Percentiles rank a stretch among this genome's conserved stretches.
Conservation (phyloP, 2,329 filamentous ascomycete species). For the Arthroderma sp. region DNA sequence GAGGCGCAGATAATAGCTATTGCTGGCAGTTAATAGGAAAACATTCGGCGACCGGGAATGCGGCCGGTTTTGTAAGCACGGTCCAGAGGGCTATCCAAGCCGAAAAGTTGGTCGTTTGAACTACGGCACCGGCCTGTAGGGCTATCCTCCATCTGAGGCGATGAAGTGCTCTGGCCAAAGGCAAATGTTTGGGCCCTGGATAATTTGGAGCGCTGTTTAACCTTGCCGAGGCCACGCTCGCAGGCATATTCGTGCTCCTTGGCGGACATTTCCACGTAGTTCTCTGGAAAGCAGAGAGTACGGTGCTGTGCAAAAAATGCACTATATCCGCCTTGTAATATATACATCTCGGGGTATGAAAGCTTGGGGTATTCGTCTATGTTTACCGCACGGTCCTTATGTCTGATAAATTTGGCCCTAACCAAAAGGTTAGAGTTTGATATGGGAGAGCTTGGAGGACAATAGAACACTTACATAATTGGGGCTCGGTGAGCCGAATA, state of each 20-base stretch:
- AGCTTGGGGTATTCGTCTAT: slow-evolving; percentile 74
- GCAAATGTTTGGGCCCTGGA: slow-evolving; percentile 86
- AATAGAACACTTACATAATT: slow-evolving; percentile 50
- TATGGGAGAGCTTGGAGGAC: neutral
- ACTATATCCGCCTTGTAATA: slow-evolving; percentile 91
- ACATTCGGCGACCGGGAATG: slow-evolving; percentile 30
- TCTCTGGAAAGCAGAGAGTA: slow-evolving; percentile 75
- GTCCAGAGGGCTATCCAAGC: slow-evolving; percentile 24
- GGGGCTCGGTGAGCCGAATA: slow-evolving; percentile 95
- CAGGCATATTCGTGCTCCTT: slow-evolving; percentile 85
- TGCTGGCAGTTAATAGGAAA: slow-evolving; percentile 23
- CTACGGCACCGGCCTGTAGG: slow-evolving; percentile 40
- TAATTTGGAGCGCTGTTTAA: slow-evolving; percentile 78
- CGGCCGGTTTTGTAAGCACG: slow-evolving; percentile 23
- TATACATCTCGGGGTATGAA: slow-evolving; percentile 95
- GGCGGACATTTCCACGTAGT: slow-evolving; percentile 93
- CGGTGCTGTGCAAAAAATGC: slow-evolving; percentile 74
- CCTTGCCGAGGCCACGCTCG: slow-evolving; percentile 84
- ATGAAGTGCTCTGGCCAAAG: slow-evolving; percentile 60
- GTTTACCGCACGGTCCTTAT: slow-evolving; percentile 75
- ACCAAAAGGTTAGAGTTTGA: neutral
- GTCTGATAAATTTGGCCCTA: slow-evolving; percentile 74
- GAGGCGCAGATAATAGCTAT: neutral
- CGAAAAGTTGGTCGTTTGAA: slow-evolving; percentile 18
- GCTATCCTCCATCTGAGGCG: slow-evolving; percentile 44